These are phyloP conservation scores for Ustilago loliicola DNA, from an alignment of 1,284 basidiomycete species.

Conservation along the genomic window DNA sequence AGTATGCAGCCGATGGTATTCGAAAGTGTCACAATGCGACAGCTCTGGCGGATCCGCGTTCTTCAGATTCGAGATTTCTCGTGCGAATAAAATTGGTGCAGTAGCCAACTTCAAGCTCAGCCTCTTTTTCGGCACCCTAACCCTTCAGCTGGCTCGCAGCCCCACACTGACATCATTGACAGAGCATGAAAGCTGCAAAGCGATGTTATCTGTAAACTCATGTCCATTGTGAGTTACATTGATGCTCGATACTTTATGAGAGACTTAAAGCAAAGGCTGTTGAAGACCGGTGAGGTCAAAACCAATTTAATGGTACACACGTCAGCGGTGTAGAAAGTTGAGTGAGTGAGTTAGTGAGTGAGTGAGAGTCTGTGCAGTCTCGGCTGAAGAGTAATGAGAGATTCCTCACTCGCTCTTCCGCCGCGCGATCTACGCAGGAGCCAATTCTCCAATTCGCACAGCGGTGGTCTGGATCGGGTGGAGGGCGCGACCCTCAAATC, in stretches of 20 bases:
- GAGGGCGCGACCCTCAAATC: slow-evolving; percentile 12
- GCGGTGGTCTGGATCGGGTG: slow-evolving; percentile 19
- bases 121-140: background rate
- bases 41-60: slow-evolving; percentile 34
- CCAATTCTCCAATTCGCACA: slow-evolving; percentile 11
- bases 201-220: background rate
- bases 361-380: too few species aligned
- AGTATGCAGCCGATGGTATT: slow-evolving; percentile 16
- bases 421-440: slow-evolving; percentile 23
- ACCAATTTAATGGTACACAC: slow-evolving; percentile 1
- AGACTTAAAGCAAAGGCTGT: background rate
- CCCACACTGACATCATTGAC: slow-evolving; percentile 5
- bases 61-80: slow-evolving; percentile 1
- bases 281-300: background rate
- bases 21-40: slow-evolving; percentile 22
- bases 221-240: background rate
- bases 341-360: background rate
- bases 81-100: slow-evolving; percentile 4
- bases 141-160: background rate
- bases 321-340: background rate
- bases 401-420: background rate
- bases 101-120: slow-evolving; percentile 3
- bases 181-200: background rate
- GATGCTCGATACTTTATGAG: background rate
- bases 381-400: background rate